Conservation (phyloP, 177 flowering plant species). For the Vitis hybrid region DNA sequence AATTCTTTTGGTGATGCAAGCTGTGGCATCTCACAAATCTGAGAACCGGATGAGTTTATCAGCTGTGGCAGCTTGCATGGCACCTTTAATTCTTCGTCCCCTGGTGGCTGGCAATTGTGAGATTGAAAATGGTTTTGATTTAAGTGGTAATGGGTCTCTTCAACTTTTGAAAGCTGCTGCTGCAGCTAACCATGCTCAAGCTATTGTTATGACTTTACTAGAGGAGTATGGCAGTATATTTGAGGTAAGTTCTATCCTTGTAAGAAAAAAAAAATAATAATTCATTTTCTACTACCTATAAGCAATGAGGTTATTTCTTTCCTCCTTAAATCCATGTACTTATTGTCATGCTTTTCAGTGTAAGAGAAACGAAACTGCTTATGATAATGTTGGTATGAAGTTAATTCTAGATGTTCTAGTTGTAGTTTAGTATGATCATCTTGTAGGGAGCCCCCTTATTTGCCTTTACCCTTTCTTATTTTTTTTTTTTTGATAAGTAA, state of each 20-base stretch:
- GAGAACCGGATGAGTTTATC: constrained; percentile 87
- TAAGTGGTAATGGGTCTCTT: constrained; percentile 85
- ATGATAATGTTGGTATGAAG: no score
- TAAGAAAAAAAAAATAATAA: neutral
- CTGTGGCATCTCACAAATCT: constrained; percentile 72
- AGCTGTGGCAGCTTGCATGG: constrained; percentile 99
- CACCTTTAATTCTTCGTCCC: constrained; percentile 96
- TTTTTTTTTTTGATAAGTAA: no score
- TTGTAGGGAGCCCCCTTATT: no score
- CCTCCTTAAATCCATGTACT: no score
- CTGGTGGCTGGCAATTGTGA: constrained; percentile 96
- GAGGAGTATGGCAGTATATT: constrained; percentile 86
- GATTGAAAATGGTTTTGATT: constrained; percentile 65
- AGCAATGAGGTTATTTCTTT: no score
- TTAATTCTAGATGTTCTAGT: no score
- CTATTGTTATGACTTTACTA: constrained; percentile 77
- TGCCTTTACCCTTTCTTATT: no score
- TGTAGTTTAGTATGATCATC: no score
- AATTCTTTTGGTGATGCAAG: constrained; percentile 92
- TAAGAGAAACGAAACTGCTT: no score
- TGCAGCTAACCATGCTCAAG: constrained; percentile 99
- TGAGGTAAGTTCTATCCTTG: constrained; percentile 51
- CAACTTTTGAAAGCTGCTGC: constrained; percentile 97
- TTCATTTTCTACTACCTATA: no score
- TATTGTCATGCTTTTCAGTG: no score